A percentile compares a stretch with the other conserved stretches of the same genome.
Evolutionary conservation across 768 basidiomycete species (phyloP).

Genomic region (Kwoniella botswanensis): DNA sequence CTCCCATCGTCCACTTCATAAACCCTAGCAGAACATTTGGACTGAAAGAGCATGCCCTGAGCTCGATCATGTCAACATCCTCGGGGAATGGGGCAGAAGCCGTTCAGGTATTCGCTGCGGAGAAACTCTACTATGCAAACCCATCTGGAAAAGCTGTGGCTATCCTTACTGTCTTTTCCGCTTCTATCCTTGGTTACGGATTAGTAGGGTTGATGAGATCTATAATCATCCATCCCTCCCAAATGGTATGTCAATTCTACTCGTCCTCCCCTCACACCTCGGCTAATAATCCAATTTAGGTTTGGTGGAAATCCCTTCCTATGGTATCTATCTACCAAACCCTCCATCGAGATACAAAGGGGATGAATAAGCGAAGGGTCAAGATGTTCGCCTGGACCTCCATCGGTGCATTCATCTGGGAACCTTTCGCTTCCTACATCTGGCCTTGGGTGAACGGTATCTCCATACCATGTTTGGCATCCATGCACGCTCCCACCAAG

Average conservation of each 20-base stretch:
- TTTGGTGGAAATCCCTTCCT: not conserved
- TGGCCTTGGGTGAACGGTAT: slow-evolving; percentile 3
- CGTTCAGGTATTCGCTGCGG: not conserved
- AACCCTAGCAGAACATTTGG: not conserved
- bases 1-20: not conserved
- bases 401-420: not conserved
- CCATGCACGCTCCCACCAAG: not conserved
- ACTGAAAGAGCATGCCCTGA: not conserved
- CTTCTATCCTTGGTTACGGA: not conserved
- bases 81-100: not conserved
- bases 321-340: not conserved
- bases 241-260: not conserved
- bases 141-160: not conserved
- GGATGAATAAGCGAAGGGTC: not conserved
- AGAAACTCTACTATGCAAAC: not conserved
- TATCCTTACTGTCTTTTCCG: slow-evolving; percentile 1
- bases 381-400: slow-evolving; percentile 2
- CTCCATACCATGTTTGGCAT: slow-evolving; percentile 5
- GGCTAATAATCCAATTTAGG: not conserved
- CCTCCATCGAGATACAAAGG: not conserved
- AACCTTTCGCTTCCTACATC: not conserved
- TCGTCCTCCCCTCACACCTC: not conserved
- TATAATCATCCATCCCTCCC: not conserved
- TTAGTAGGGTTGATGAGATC: not conserved
- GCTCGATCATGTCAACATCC: not conserved